Evolutionary conservation across 176 grass and related monocot genomes (phyloP).

Genomic region (Lolium rigidum): DNA sequence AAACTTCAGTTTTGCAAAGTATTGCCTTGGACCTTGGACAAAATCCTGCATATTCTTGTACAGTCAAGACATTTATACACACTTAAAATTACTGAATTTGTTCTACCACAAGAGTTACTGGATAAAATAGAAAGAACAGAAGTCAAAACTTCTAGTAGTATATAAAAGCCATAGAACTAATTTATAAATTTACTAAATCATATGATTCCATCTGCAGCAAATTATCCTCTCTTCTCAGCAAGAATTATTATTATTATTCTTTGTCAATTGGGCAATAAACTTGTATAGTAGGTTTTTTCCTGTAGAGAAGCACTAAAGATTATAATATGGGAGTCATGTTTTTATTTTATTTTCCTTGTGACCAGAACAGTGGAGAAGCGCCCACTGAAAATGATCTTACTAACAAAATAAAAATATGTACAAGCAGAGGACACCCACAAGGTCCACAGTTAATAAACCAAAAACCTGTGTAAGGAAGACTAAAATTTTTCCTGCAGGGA

Average conservation of each 20-base stretch:
- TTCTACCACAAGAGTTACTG: constrained; percentile 7
- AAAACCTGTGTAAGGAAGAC: background rate
- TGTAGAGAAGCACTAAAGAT: background rate
- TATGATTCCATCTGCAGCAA: background rate
- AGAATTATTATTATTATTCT: background rate
- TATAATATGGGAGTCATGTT: constrained; percentile 2
- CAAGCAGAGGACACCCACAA: background rate
- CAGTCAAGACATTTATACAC: constrained; percentile 23
- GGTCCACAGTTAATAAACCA: background rate
- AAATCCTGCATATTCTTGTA: constrained; percentile 1
- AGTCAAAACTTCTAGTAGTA: background rate
- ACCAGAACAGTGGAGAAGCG: background rate
- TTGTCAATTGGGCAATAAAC: background rate
- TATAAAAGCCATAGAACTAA: background rate
- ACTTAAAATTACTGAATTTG: background rate
- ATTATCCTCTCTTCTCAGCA: constrained; percentile 7
- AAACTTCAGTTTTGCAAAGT: constrained; percentile 30
- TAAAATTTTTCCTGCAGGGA: background rate
- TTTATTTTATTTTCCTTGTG: constrained; percentile 1
- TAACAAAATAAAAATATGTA: constrained; percentile 5
- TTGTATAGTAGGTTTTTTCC: background rate
- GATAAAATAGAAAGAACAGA: constrained; percentile 29
- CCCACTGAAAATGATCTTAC: background rate
- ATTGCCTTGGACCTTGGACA: constrained; percentile 14
- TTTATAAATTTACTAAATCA: background rate